Evolutionary conservation across 257 asterid genomes (phyloP).

Genomic region (Solanum corneliomulleri): DNA sequence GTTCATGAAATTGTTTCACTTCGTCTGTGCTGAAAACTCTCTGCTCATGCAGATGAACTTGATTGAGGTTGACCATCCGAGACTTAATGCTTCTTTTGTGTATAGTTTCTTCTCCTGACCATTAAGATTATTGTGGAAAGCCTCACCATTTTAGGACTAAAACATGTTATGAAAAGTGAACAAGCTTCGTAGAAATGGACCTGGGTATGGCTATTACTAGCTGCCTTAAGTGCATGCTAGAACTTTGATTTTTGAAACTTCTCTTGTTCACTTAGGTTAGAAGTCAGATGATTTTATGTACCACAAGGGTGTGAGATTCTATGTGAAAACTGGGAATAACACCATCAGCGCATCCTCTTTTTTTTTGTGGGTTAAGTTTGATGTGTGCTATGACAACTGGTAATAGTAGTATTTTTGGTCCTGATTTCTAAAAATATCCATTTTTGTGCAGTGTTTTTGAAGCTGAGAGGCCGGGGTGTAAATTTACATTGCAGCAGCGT

Average conservation of each 20-base stretch:
- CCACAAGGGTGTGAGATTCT: neutral
- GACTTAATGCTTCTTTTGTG: neutral
- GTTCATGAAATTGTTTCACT: neutral
- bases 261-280: neutral
- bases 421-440: neutral
- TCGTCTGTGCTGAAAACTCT: neutral
- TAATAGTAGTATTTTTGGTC: neutral
- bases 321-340: neutral
- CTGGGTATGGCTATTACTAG: neutral
- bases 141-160: neutral
- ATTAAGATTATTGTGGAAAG: neutral
- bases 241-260: neutral
- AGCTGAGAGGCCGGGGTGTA: conserved; percentile 85
- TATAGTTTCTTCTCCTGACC: neutral
- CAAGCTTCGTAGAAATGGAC: neutral
- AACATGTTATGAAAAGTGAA: neutral
- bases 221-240: neutral
- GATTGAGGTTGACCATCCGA: neutral
- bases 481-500: conserved; percentile 73
- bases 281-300: neutral
- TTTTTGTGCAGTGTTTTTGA: conserved; percentile 63
- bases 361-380: neutral
- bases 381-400: neutral
- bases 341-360: neutral
- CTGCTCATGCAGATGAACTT: neutral